Conservation (phyloP, 495 filamentous ascomycete species). For the Aspergillus avenaceus region DNA sequence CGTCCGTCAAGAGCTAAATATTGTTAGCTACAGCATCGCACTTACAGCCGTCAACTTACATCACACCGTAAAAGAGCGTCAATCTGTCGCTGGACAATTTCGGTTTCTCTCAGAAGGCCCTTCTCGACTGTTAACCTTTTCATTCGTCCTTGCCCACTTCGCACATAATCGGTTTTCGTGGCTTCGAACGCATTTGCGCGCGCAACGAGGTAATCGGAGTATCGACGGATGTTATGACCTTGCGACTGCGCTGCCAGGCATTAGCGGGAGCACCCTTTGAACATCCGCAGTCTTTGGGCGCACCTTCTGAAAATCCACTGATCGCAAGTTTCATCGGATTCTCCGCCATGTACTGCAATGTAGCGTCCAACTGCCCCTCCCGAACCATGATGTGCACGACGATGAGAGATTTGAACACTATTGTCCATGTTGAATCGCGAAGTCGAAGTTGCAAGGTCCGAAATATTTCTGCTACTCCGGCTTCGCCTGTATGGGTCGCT, state of each 20-base stretch:
- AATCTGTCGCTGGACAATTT: slow-evolving; percentile 87
- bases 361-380: slow-evolving; percentile 87
- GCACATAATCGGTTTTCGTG: slow-evolving; percentile 85
- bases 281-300: slow-evolving; percentile 25
- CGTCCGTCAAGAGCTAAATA: slow-evolving; percentile 75
- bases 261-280: slow-evolving; percentile 10
- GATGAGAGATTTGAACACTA: slow-evolving; percentile 93
- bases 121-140: slow-evolving; percentile 89
- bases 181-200: slow-evolving; percentile 78
- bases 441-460: slow-evolving; percentile 82
- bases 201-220: slow-evolving; percentile 79
- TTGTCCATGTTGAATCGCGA: slow-evolving; percentile 95
- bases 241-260: slow-evolving; percentile 71
- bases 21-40: slow-evolving; percentile 18
- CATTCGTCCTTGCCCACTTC: slow-evolving; percentile 74
- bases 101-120: slow-evolving; percentile 87
- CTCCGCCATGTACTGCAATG: slow-evolving; percentile 78
- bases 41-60: slow-evolving; percentile 47
- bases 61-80: slow-evolving; percentile 82
- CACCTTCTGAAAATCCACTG: slow-evolving; percentile 88
- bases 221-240: slow-evolving; percentile 89
- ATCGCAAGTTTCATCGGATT: slow-evolving; percentile 82
- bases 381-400: slow-evolving; percentile 96
- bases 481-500: slow-evolving; percentile 92
- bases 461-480: slow-evolving; percentile 94